Base-by-base conservation (phyloP, 768 basidiomycete genomes). In the Pulveroboletus sp. region DNA sequence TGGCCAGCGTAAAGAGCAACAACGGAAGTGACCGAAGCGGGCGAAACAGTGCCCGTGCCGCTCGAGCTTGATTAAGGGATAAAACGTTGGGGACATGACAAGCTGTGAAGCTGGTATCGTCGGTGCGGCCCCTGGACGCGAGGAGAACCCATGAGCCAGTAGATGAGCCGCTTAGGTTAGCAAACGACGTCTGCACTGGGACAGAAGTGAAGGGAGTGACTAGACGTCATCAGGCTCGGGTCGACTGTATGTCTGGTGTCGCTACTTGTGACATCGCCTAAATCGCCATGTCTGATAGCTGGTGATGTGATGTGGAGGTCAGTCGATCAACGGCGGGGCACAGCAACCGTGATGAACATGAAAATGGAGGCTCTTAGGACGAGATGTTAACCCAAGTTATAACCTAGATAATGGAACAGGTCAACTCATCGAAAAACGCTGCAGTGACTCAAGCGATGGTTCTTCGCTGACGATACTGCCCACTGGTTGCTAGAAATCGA, bases 231-330 rank as follows among this genome's bases (percentile, higher is more conserved):
- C 18, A 36, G 6, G 38, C 21, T n/a, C 31, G 18, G 32, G 40
- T 30, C 35, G 28, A 43, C 43, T 54, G 35, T 64, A 49, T 46
- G 31, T 28, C 11, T 11, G 39, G n/a, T 14, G 51, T 40, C 49
- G 55, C 41, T 18, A 43, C 35, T 48, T 57, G 37, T 64, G 46
- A 49, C 62, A 48, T 61, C 58, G 27, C 12, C 12, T 43, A 38
- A 18, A 52, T 31, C 38, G 47, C 57, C 42, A 30, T 8, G 27
- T 5, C n/a, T 17, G 39, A 14, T 4, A n/a, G 6, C n/a, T 8
- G 8, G 30, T 32, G 32, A 41, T 32, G 32, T 31, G 27, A 6
- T 27, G 15, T 38, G 46, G 30, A 43, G 43, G 15, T 7, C 12
- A 21, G 21, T 33, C 24, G 31, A 48, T 43, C 17, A 43, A 45